phyloP scores from a whole-genome alignment of 2,329 filamentous ascomycete species.

The Clonostachys chloroleuca region DNA sequence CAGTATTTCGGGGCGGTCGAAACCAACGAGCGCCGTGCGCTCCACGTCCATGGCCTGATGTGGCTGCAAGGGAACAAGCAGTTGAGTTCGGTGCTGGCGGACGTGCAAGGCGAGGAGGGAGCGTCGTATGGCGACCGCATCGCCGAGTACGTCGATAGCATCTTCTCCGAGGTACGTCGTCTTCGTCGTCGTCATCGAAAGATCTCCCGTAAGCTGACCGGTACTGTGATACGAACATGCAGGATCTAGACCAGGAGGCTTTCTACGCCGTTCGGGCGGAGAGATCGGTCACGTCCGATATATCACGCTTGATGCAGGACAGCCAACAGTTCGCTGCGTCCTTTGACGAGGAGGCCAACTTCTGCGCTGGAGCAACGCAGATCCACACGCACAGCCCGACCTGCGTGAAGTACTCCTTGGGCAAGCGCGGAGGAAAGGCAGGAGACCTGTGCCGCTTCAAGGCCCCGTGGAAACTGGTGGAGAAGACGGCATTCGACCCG shows the following conservation, averaged over 20 bases:
- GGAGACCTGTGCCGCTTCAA: background rate
- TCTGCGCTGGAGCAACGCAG: too few relatives aligned
- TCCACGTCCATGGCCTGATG: slow-evolving; percentile 2
- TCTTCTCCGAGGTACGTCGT: background rate
- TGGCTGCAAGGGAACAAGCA: slow-evolving; percentile 3
- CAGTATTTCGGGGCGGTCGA: slow-evolving; percentile 1
- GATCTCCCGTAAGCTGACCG: slow-evolving; percentile 1
- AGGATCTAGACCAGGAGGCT: background rate
- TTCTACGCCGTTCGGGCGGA: background rate
- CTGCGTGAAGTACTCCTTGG: background rate
- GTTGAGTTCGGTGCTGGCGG: background rate
- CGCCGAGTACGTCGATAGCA: background rate
- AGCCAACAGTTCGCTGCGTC: background rate
- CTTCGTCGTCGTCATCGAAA: background rate
- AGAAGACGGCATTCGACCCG: background rate
- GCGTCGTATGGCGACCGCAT: background rate
- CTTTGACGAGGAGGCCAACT: too few relatives aligned
- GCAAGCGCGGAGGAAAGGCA: background rate
- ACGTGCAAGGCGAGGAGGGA: background rate
- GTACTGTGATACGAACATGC: background rate
- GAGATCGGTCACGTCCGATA: background rate
- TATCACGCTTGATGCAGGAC: background rate
- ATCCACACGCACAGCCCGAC: background rate
- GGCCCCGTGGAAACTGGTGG: background rate
- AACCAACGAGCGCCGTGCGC: slow-evolving; percentile 2